These are phyloP conservation scores for Lactarius deliciosus DNA, from an alignment of 768 basidiomycete genomes.

Conservation along the genomic window DNA sequence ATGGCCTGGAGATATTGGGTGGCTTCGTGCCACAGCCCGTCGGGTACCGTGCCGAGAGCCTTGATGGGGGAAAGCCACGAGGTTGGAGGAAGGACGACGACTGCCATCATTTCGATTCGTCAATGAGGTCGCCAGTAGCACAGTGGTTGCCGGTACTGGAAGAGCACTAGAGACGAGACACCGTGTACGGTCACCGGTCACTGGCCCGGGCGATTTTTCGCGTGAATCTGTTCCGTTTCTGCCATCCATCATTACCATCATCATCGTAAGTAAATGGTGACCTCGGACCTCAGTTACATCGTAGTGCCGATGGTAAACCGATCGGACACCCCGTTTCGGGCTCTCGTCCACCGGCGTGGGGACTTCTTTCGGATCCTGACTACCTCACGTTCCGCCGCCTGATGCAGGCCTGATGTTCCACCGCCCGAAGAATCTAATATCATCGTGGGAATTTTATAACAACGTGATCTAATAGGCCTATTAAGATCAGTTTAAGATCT, in stretches of 20 bases:
- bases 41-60: not conserved
- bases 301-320: constrained; percentile 80
- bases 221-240: not conserved
- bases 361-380: constrained; percentile 59
- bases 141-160: not conserved
- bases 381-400: constrained; percentile 62
- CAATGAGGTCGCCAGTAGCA: not conserved
- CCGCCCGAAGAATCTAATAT: not conserved
- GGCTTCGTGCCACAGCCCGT: constrained; percentile 40
- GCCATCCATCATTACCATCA: too few species aligned
- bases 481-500: not conserved
- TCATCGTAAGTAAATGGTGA: not conserved
- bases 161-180: not conserved
- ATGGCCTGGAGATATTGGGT: constrained; percentile 49
- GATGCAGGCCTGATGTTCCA: too few species aligned
- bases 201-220: not conserved
- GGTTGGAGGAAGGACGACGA: constrained; percentile 6
- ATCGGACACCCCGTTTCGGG: constrained; percentile 72
- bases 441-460: constrained; percentile 24
- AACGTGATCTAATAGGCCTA: not conserved
- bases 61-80: constrained; percentile 18
- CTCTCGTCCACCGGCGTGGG: constrained; percentile 57
- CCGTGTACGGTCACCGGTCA: not conserved
- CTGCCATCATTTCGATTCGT: constrained; percentile 8
- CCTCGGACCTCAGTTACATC: constrained; percentile 40